These are phyloP conservation scores for Phytophthora podocarpi DNA, from an alignment of 352 stramenopile genomes.

Conservation along the genomic window DNA sequence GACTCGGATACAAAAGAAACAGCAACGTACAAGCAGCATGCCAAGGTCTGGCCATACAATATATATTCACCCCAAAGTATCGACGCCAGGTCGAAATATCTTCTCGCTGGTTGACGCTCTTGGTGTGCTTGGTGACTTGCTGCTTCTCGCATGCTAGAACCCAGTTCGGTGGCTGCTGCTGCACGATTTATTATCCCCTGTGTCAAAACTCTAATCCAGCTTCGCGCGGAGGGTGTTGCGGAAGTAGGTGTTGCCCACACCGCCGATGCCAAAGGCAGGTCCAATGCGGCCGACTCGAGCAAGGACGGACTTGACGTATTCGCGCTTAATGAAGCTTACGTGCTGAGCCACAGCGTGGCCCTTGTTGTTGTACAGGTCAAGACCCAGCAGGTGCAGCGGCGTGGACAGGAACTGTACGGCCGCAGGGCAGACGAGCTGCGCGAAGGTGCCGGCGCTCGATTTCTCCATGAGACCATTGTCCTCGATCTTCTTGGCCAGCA, in stretches of 20 bases:
- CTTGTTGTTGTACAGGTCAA: constrained; percentile 91
- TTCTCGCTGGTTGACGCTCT: constrained; percentile 11
- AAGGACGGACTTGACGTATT: constrained; percentile 87
- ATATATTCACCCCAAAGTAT: constrained; percentile 32
- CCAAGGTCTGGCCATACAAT: constrained; percentile 31
- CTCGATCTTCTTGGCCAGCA: constrained; percentile 70
- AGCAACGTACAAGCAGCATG: constrained; percentile 23
- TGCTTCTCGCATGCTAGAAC: constrained; percentile 22
- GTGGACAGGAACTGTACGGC: constrained; percentile 90
- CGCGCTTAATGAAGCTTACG: constrained; percentile 66
- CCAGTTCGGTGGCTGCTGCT: constrained; percentile 15
- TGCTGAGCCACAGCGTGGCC: constrained; percentile 36
- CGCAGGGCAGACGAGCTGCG: constrained; percentile 85
- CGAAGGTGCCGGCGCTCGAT: constrained; percentile 54
- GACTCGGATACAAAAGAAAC: too few species aligned
- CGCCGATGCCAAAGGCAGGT: constrained; percentile 89
- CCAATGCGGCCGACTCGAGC: constrained; percentile 88
- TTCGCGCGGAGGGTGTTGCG: constrained; percentile 50
- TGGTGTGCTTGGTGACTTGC: constrained; percentile 23
- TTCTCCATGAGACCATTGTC: constrained; percentile 52
- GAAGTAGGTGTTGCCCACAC: constrained; percentile 85
- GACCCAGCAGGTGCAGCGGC: constrained; percentile 85
- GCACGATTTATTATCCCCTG: neutral
- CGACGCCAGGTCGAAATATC: neutral
- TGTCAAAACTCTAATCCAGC: constrained; percentile 37